Percentiles rank a stretch among this genome's conserved stretches.
phyloP scores from a whole-genome alignment of 768 basidiomycete genomes.

The Mrakia frigida region DNA sequence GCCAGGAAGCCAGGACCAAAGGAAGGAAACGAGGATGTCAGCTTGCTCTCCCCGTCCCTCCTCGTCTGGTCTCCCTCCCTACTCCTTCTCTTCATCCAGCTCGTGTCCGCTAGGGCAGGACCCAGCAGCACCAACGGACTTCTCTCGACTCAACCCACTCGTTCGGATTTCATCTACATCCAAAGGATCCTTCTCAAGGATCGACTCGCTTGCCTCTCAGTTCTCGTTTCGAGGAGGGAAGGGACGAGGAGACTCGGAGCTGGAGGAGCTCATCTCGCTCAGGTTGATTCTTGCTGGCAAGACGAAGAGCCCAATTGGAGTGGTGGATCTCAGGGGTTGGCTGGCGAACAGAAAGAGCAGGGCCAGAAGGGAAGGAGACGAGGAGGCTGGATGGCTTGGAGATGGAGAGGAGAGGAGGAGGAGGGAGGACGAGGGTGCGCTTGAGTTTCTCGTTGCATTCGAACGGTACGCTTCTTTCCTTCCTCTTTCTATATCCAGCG shows the following conservation, averaged over 20 bases:
- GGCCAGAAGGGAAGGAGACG: neutral
- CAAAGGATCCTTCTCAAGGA: neutral
- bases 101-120: constrained; percentile 10
- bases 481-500: neutral
- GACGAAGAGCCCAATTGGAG: neutral
- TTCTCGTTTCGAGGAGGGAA: neutral
- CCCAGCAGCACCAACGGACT: neutral
- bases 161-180: neutral
- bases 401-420: neutral
- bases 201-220: neutral
- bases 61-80: neutral
- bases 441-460: neutral
- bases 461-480: neutral
- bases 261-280: neutral
- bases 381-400: neutral
- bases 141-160: constrained; percentile 1
- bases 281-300: neutral
- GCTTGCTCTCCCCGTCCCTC: neutral
- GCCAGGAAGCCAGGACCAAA: neutral
- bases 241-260: neutral
- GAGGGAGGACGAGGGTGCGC: neutral
- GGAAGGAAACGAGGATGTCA: too few relatives aligned
- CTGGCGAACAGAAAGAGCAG: neutral
- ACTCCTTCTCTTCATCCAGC: neutral
- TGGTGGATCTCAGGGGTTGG: neutral